A percentile compares a stretch with the other conserved stretches of the same genome.
phyloP scores from a whole-genome alignment of 129 eudicot species.

The Lactuca saligna region DNA sequence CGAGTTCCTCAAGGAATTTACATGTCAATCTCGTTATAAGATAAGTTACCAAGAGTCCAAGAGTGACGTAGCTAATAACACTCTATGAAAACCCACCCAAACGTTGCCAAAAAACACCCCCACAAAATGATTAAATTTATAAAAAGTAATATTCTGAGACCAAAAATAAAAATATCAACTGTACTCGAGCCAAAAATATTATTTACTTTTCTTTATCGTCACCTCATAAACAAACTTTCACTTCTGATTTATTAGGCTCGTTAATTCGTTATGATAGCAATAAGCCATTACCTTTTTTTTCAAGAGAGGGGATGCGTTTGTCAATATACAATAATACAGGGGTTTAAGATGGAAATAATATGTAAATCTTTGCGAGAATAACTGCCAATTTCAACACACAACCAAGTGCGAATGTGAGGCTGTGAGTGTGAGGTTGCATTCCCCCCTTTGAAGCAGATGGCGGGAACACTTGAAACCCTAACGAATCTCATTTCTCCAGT shows the following conservation, averaged over 20 bases:
- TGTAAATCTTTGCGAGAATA: background rate
- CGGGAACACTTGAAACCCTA: conserved; percentile 52
- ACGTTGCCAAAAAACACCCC: too few relatives aligned
- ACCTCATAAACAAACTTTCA: too few relatives aligned
- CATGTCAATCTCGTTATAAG: conserved; percentile 13
- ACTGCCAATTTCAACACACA: conserved; percentile 11
- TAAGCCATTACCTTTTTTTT: too few relatives aligned
- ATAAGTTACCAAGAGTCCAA: conserved; percentile 5
- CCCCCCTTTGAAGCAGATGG: conserved; percentile 36
- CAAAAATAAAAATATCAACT: too few relatives aligned
- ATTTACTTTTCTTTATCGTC: too few relatives aligned
- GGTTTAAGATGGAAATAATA: background rate
- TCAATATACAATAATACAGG: background rate
- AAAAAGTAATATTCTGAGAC: too few relatives aligned
- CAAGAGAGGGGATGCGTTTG: background rate
- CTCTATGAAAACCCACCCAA: too few relatives aligned
- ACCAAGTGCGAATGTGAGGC: conserved; percentile 22
- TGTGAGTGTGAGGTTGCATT: conserved; percentile 22
- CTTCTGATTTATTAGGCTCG: too few relatives aligned
- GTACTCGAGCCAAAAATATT: too few relatives aligned
- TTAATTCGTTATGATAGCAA: too few relatives aligned
- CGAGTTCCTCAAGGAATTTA: background rate
- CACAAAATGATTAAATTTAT: too few relatives aligned
- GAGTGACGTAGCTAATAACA: too few relatives aligned
- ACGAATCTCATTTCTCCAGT: conserved; percentile 24